phyloP scores from a whole-genome alignment of 257 asterid species.

The Forsythia viridissima region DNA sequence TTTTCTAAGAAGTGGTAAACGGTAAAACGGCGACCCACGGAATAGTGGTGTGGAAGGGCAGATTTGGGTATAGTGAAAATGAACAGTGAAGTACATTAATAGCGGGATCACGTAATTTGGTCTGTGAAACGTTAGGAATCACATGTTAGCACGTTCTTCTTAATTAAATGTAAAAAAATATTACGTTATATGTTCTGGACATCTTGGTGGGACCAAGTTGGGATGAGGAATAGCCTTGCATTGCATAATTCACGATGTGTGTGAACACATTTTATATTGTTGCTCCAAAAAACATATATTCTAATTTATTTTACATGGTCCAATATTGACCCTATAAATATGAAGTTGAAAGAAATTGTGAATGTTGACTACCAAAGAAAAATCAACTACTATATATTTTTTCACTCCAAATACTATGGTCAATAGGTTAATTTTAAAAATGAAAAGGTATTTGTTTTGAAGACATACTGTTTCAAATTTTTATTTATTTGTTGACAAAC shows the following conservation, averaged over 20 bases:
- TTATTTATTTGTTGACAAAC: too few relatives aligned
- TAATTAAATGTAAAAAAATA: not conserved
- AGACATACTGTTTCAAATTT: too few relatives aligned
- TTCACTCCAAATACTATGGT: not conserved
- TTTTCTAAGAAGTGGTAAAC: not conserved
- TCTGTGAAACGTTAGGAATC: slow-evolving; percentile 10
- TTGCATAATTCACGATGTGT: not conserved
- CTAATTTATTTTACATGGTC: not conserved
- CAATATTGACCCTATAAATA: not conserved
- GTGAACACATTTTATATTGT: not conserved
- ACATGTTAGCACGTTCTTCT: slow-evolving; percentile 25
- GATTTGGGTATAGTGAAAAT: not conserved
- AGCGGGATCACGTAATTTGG: slow-evolving; percentile 26
- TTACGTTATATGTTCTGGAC: not conserved
- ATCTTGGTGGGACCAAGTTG: not conserved
- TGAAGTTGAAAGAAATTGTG: not conserved
- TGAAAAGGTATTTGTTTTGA: too few relatives aligned
- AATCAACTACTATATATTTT: not conserved
- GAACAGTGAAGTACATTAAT: not conserved
- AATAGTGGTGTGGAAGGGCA: not conserved
- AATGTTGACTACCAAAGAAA: not conserved
- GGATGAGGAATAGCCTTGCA: not conserved
- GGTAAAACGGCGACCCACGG: not conserved
- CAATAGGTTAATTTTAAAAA: too few relatives aligned
- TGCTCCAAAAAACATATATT: not conserved